Conservation (phyloP, 2,329 filamentous ascomycete genomes). For the Elsinoe fawcettii region DNA sequence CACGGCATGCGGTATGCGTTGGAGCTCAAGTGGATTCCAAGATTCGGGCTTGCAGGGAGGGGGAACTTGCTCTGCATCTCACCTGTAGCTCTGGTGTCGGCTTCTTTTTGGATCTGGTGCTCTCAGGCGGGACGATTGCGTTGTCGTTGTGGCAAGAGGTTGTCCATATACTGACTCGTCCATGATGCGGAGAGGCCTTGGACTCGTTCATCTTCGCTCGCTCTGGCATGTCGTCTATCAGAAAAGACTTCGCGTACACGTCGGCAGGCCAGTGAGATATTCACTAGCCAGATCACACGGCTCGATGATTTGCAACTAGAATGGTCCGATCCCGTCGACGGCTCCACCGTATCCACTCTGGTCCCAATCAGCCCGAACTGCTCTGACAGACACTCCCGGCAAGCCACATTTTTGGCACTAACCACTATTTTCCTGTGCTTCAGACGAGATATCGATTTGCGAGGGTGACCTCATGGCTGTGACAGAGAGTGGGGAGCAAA, state of each 20-base stretch:
- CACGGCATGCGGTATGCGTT: neutral
- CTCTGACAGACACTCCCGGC: constrained; percentile 7
- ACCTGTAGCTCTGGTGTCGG: neutral
- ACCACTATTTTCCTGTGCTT: neutral
- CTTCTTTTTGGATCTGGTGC: neutral
- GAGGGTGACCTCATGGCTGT: neutral
- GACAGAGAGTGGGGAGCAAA: too few relatives aligned
- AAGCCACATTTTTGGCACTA: constrained; percentile 7
- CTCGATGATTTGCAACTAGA: constrained; percentile 10
- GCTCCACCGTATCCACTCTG: constrained; percentile 8
- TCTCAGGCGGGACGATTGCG: neutral
- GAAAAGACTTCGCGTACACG: neutral
- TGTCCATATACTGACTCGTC: neutral
- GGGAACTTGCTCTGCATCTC: constrained; percentile 6
- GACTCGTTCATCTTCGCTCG: neutral
- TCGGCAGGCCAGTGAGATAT: too few relatives aligned
- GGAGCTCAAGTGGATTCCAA: neutral
- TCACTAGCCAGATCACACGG: constrained; percentile 11
- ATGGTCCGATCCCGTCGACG: constrained; percentile 5
- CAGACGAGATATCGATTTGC: constrained; percentile 8
- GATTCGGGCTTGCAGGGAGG: neutral
- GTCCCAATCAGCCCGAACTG: neutral
- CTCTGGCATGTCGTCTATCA: neutral
- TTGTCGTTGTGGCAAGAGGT: neutral
- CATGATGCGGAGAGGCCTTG: neutral